Conservation (phyloP, 768 basidiomycete genomes). For the Termitomyces sp. region DNA sequence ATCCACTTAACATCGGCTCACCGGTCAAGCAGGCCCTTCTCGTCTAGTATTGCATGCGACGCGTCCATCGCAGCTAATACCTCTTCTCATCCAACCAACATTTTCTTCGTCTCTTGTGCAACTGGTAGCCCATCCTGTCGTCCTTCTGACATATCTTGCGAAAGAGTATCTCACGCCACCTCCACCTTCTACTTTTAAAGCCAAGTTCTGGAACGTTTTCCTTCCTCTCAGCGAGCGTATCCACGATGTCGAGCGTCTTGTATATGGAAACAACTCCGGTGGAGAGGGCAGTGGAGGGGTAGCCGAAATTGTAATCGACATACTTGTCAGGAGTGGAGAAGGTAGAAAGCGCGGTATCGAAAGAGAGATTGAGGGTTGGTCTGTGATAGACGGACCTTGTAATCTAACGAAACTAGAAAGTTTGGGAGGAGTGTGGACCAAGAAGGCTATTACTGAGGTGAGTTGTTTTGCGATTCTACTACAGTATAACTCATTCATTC, state of each 20-base stretch:
- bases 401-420: slow-evolving; percentile 45
- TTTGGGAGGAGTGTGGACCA: slow-evolving; percentile 43
- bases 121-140: slow-evolving; percentile 64
- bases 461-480: slow-evolving; percentile 1
- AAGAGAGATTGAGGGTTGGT: slow-evolving; percentile 64
- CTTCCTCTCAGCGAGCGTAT: slow-evolving; percentile 58
- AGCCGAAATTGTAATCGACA: slow-evolving; percentile 56
- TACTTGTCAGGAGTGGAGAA: slow-evolving; percentile 44
- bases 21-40: slow-evolving; percentile 36
- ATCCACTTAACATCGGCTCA: slow-evolving; percentile 1
- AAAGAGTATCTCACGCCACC: slow-evolving; percentile 68
- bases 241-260: slow-evolving; percentile 53
- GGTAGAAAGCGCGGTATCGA: slow-evolving; percentile 52
- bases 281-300: slow-evolving; percentile 44
- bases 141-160: slow-evolving; percentile 63
- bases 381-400: slow-evolving; percentile 28
- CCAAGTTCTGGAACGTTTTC: slow-evolving; percentile 81
- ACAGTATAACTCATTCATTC: background rate
- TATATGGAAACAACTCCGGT: slow-evolving; percentile 40
- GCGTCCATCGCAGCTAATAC: slow-evolving; percentile 41
- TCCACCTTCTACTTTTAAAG: slow-evolving; percentile 51
- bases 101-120: slow-evolving; percentile 65
- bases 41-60: slow-evolving; percentile 57
- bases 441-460: slow-evolving; percentile 30
- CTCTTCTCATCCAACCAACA: slow-evolving; percentile 51